Conservation (phyloP, 805 yeast species). For the Blastobotrys parvus region DNA sequence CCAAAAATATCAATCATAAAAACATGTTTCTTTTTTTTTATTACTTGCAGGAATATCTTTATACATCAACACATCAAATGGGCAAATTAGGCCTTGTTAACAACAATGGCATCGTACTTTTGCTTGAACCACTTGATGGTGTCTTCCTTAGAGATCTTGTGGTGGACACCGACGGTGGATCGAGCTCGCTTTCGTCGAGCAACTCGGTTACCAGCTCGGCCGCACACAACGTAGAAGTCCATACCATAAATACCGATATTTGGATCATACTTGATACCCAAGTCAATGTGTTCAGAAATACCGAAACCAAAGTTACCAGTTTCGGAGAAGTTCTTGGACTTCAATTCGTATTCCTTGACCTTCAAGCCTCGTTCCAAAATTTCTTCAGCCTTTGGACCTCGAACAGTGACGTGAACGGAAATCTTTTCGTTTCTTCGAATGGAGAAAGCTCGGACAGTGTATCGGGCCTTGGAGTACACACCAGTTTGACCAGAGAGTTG, state of each 20-base stretch:
- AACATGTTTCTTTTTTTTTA: too few species aligned
- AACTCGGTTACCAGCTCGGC: slow-evolving; percentile 98
- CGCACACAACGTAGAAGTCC: slow-evolving; percentile 98
- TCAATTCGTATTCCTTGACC: slow-evolving; percentile 98
- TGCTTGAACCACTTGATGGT: slow-evolving; percentile 98
- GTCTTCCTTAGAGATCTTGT: slow-evolving; percentile 88
- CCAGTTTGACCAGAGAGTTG: slow-evolving; percentile 99
- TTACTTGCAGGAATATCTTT: too few species aligned
- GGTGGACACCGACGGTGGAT: slow-evolving; percentile 82
- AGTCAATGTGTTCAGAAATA: slow-evolving; percentile 98
- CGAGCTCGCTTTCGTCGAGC: slow-evolving; percentile 89
- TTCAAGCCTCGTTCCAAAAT: slow-evolving; percentile 99
- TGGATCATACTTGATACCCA: slow-evolving; percentile 99
- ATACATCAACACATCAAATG: too few species aligned
- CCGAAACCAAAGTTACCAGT: slow-evolving; percentile 99
- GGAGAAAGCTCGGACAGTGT: slow-evolving; percentile 99
- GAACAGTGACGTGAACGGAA: slow-evolving; percentile 97
- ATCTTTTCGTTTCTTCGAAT: slow-evolving; percentile 99
- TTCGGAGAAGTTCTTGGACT: slow-evolving; percentile 88
- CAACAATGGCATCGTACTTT: slow-evolving; percentile 97
- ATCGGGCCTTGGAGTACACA: slow-evolving; percentile 99
- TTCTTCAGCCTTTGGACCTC: slow-evolving; percentile 99
- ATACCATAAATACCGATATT: slow-evolving; percentile 99
- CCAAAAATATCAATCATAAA: too few species aligned
- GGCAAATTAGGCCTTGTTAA: too few species aligned